Base-by-base conservation (phyloP, 306 rosid species). In the Prunus armeniaca region DNA sequence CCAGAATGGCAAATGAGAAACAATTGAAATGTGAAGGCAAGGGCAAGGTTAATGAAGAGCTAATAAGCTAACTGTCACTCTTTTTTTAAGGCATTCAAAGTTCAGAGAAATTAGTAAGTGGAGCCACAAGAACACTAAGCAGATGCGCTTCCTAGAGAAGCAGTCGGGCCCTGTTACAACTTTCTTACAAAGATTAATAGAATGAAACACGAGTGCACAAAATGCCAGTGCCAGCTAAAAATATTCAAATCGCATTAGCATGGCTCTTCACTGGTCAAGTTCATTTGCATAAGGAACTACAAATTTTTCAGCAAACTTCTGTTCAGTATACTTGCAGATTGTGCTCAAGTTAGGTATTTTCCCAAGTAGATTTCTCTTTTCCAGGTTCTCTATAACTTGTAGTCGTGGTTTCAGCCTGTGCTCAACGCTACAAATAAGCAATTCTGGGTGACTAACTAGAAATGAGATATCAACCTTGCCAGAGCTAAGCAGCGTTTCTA, bases 11-110 rank as follows among this genome's bases (percentile, higher is more conserved):
- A 54, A 46, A 17, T 25, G 46, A 78, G 13, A 25, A 63, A 5
- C 67, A 32, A 20, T 47, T 5, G 76, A 82, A 84, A 50, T 89
- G 93, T 86, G 76, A 82, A 65, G 7, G 38, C 38, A 32, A 32
- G 7, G 90, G 93, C 30, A 64, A 73, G 70, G 87, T 88, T 2
- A 67, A 25, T 30, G 52, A 78, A 58, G 65, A 83, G 78, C 68
- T 85, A 49, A 76, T 0, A 69, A 81, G 83, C 13, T 34, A 34
- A 6, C 43, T 34, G 43, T 6, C 9, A 34, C 43, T 34, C 43
- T 4, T 6, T 34, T 32, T 34, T 6, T 34, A 34, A 34, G 43
- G 43, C 9, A 34, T 34, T 34, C 41, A 34, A 34, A 34, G 41
- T 34, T 34, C 6, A 34, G 41, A 34, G 8, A 34, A 34, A 34